Evolutionary conservation across 371 early-diverging fungal genomes (phyloP).

Genomic region (Entomophthora muscae): DNA sequence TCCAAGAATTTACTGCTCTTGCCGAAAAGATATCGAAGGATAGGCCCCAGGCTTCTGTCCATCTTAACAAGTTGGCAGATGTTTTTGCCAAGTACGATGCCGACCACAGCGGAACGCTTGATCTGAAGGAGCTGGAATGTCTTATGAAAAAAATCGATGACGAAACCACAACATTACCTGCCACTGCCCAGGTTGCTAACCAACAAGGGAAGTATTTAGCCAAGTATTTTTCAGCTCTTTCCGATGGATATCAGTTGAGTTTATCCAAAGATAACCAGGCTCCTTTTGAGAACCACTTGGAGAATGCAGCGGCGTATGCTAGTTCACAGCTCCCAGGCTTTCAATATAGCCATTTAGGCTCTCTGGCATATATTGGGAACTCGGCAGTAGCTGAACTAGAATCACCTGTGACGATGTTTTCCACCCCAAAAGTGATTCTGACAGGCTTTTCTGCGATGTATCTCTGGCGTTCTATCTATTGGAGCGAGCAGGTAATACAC

Average conservation of each 20-base stretch:
- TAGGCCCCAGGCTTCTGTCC: slow-evolving; percentile 32
- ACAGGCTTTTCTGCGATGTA: slow-evolving; percentile 40
- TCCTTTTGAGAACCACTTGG: slow-evolving; percentile 10
- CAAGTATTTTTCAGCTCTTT: slow-evolving; percentile 25
- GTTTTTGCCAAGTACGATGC: slow-evolving; percentile 38
- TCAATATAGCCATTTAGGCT: slow-evolving; percentile 49
- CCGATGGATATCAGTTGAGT: slow-evolving; percentile 10
- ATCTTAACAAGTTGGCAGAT: slow-evolving; percentile 23
- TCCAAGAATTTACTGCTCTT: slow-evolving; percentile 24
- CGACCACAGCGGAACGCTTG: slow-evolving; percentile 34
- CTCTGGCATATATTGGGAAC: slow-evolving; percentile 67
- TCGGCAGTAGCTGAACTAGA: slow-evolving; percentile 48
- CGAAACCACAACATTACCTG: slow-evolving; percentile 52
- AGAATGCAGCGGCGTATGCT: slow-evolving; percentile 5
- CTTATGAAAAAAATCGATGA: slow-evolving; percentile 41
- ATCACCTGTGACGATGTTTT: slow-evolving; percentile 14
- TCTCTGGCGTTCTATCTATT: slow-evolving; percentile 45
- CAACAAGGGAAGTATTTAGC: slow-evolving; percentile 64
- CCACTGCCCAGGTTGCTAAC: slow-evolving; percentile 78
- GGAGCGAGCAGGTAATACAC: slow-evolving; percentile 36
- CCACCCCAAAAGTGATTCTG: slow-evolving; percentile 18
- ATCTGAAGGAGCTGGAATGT: slow-evolving; percentile 32
- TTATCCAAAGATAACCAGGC: not conserved
- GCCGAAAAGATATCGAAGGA: slow-evolving; percentile 19
- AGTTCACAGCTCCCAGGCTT: slow-evolving; percentile 26